Percentiles rank a stretch among this genome's conserved stretches.
These are phyloP conservation scores for Hsuehochloa calcarea DNA, from an alignment of 176 grass and related monocot species.

Conservation along the genomic window DNA sequence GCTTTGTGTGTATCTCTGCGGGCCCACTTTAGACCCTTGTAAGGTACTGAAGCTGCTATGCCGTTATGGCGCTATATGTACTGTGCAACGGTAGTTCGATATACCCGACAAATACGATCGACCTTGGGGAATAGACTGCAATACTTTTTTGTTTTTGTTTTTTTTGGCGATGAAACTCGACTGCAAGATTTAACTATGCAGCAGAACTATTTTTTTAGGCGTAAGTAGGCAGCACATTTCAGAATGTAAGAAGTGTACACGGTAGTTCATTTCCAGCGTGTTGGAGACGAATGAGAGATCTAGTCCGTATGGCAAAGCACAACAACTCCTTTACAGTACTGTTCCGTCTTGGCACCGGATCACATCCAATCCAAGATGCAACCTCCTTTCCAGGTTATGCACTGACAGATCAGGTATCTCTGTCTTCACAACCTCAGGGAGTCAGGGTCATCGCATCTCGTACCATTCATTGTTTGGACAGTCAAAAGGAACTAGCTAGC, in stretches of 20 bases:
- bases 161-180: neutral
- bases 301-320: neutral
- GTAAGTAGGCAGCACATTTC: neutral
- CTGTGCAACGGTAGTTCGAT: neutral
- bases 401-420: conserved; percentile 27
- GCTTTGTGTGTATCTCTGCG: neutral
- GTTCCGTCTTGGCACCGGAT: conserved; percentile 9
- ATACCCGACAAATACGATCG: neutral
- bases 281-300: neutral
- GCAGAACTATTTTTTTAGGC: neutral
- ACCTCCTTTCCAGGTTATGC: conserved; percentile 1
- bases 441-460: neutral
- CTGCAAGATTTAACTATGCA: neutral
- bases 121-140: neutral
- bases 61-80: neutral
- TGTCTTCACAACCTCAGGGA: conserved; percentile 20
- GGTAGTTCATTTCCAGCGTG: neutral
- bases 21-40: neutral
- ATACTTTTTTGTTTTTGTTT: too few species aligned
- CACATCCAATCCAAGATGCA: neutral
- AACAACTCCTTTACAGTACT: neutral
- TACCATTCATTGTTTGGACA: conserved; percentile 40
- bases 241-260: neutral
- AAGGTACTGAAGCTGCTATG: neutral
- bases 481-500: conserved; percentile 48